A percentile compares a stretch with the other conserved stretches of the same genome.
These are phyloP conservation scores for Cyathus striatus DNA, from an alignment of 768 basidiomycete species.

Conservation along the genomic window DNA sequence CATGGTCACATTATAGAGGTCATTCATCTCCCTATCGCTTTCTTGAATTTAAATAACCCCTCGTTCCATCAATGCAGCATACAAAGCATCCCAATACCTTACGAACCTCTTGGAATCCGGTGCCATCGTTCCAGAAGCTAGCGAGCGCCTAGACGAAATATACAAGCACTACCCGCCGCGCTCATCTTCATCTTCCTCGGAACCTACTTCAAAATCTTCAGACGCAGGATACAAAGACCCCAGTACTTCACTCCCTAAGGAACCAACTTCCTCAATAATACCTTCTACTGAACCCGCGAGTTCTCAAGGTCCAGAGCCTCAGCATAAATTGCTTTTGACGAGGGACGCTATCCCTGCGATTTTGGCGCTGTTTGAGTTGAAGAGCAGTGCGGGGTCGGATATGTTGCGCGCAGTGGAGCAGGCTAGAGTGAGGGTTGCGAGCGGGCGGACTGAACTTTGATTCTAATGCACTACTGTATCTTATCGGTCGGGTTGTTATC, in stretches of 20 bases:
- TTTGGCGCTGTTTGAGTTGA: slow-evolving; percentile 38
- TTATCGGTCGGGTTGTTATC: neutral
- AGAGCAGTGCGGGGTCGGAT: slow-evolving; percentile 38
- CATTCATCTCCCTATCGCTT: neutral
- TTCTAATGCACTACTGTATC: neutral
- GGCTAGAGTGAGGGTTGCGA: slow-evolving; percentile 28
- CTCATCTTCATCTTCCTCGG: neutral
- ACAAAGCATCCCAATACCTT: slow-evolving; percentile 66
- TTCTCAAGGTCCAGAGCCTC: slow-evolving; percentile 6
- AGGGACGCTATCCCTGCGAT: slow-evolving; percentile 51
- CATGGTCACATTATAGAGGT: slow-evolving; percentile 85
- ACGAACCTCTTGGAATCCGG: slow-evolving; percentile 51
- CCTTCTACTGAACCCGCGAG: neutral
- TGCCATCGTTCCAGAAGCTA: slow-evolving; percentile 52
- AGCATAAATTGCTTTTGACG: slow-evolving; percentile 38
- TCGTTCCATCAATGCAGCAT: slow-evolving; percentile 35
- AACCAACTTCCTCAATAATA: too few species aligned
- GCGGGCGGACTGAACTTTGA: slow-evolving; percentile 6
- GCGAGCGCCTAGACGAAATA: slow-evolving; percentile 48
- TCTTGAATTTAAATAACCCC: neutral
- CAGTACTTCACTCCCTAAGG: too few species aligned
- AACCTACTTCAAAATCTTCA: neutral
- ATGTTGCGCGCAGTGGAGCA: slow-evolving; percentile 67
- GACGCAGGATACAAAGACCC: too few species aligned
- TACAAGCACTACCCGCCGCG: slow-evolving; percentile 29